phyloP scores from a whole-genome alignment of 306 rosid genomes.

The Lathyrus oleraceus region DNA sequence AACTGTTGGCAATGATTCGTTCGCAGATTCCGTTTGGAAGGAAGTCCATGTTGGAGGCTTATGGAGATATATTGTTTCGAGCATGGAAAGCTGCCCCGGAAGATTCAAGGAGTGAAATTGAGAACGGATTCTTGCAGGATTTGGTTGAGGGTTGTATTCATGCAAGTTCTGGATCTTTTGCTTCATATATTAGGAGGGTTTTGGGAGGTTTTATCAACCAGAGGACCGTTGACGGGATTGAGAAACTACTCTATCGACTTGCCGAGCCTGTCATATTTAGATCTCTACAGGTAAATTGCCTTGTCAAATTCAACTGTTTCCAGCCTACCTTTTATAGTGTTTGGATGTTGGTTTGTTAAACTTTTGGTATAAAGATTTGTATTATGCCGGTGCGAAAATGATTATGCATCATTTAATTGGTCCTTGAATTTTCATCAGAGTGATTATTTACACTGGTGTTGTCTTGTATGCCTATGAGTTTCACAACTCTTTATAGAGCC shows the following conservation, averaged over 20 bases:
- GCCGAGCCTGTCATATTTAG: slow-evolving; percentile 87
- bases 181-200: slow-evolving; percentile 76
- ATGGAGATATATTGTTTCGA: slow-evolving; percentile 77
- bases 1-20: slow-evolving; percentile 73
- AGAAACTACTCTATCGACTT: slow-evolving; percentile 72
- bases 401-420: slow-evolving; percentile 2
- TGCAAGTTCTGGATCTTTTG: slow-evolving; percentile 54
- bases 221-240: slow-evolving; percentile 81
- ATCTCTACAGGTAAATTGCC: slow-evolving; percentile 72
- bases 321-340: background rate
- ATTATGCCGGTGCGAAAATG: background rate
- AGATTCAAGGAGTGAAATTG: slow-evolving; percentile 53
- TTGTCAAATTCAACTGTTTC: background rate
- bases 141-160: slow-evolving; percentile 69
- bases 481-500: background rate
- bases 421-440: background rate
- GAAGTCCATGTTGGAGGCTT: slow-evolving; percentile 85
- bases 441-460: background rate
- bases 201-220: slow-evolving; percentile 79
- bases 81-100: slow-evolving; percentile 72
- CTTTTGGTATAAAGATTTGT: background rate
- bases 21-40: slow-evolving; percentile 88
- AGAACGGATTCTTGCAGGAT: slow-evolving; percentile 74
- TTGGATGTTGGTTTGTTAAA: background rate
- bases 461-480: background rate